A percentile compares a stretch with the other conserved stretches of the same genome.
Conservation (phyloP, 2,329 filamentous ascomycete species). For the Fusarium globosum region DNA sequence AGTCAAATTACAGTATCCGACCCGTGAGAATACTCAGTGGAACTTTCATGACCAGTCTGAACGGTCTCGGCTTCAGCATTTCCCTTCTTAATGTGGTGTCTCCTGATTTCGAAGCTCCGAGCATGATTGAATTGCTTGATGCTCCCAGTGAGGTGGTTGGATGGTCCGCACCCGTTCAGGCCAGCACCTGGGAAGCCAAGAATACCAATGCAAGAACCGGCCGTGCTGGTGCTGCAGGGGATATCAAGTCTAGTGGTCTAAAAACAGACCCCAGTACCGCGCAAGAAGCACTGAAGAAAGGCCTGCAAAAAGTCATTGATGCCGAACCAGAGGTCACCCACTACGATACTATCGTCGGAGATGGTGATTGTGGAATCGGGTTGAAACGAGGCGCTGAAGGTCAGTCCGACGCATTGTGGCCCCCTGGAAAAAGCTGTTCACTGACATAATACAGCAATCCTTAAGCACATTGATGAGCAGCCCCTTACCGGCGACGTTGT, state of each 20-base stretch:
- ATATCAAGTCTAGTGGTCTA: conserved; percentile 59
- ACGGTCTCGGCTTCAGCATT: conserved; percentile 80
- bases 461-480: conserved; percentile 59
- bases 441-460: conserved; percentile 57
- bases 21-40: conserved; percentile 75
- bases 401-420: conserved; percentile 46
- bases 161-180: conserved; percentile 73
- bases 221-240: conserved; percentile 46
- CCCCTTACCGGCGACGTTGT: conserved; percentile 64
- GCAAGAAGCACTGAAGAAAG: conserved; percentile 64
- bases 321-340: conserved; percentile 78
- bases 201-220: conserved; percentile 61
- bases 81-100: conserved; percentile 73
- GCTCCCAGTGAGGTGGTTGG: conserved; percentile 75
- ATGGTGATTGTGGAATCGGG: conserved; percentile 90
- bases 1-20: conserved; percentile 65
- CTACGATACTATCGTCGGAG: conserved; percentile 86
- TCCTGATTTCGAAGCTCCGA: conserved; percentile 67
- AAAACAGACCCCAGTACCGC: conserved; percentile 64
- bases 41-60: conserved; percentile 83
- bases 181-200: conserved; percentile 71
- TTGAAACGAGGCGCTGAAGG: conserved; percentile 88
- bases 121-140: conserved; percentile 77
- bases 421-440: background rate
- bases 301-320: conserved; percentile 69